Evolutionary conservation across 2,329 filamentous ascomycete genomes (phyloP).

Genomic region (Clarireedia hainanense): DNA sequence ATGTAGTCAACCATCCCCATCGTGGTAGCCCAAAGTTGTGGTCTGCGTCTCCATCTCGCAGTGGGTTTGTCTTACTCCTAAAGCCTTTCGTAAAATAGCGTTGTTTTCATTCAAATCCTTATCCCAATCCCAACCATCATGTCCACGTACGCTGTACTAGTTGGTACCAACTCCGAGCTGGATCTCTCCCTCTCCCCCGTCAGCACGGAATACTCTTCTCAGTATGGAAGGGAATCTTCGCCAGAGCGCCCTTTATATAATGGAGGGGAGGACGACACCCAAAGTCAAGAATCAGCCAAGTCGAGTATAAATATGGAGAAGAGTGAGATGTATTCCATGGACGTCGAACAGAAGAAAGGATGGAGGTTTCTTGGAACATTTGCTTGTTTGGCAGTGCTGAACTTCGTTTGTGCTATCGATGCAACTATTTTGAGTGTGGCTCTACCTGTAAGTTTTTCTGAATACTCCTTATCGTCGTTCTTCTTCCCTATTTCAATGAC

Average conservation of each 20-base stretch:
- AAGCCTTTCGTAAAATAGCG: neutral
- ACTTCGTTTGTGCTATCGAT: conserved; percentile 55
- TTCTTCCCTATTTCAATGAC: neutral
- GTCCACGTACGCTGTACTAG: neutral
- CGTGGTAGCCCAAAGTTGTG: too few species aligned
- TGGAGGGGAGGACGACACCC: neutral
- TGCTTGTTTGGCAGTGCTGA: conserved; percentile 19
- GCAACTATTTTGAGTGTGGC: conserved; percentile 45
- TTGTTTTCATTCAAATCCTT: too few species aligned
- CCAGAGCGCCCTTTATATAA: neutral
- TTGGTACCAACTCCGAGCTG: neutral
- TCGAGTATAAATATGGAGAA: neutral
- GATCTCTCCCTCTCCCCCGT: neutral
- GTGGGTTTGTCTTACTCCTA: too few species aligned
- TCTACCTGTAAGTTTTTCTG: conserved; percentile 17
- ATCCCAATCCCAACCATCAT: neutral
- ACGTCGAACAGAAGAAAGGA: neutral
- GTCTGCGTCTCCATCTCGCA: neutral
- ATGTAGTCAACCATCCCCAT: too few species aligned
- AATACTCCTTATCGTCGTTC: neutral
- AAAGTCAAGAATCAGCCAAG: neutral
- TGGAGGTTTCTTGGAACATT: conserved; percentile 21
- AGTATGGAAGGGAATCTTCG: neutral
- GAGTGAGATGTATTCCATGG: neutral
- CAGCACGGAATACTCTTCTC: neutral